Base-by-base conservation (phyloP, 768 basidiomycete species). In the Lentinus brumalis region DNA sequence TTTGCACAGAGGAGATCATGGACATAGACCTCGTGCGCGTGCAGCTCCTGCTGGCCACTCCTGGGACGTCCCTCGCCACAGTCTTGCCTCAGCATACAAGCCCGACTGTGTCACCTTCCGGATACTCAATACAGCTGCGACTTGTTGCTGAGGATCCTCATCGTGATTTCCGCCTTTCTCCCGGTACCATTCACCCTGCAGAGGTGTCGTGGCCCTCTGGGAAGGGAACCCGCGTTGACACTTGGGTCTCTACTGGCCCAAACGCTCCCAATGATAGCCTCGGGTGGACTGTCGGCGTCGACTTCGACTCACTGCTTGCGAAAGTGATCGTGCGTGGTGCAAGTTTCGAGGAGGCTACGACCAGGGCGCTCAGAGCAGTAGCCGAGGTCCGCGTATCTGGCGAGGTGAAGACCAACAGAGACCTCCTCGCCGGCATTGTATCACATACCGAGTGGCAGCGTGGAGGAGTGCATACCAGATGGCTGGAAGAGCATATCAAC, bases 61-160 rank as follows among this genome's bases (percentile, higher is more conserved):
- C 60, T 11, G 46, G 46, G 3, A 56, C 45, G 10, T 56, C 64
- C 14, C 39, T 66, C 0, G 54, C 38, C 0, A 21, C 41, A 2
- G 50, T 57, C 2, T 21, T 61, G 5, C 64, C 61, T 10, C 1
- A 21, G 15, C 45, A 53, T 39, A 26, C 51, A 15, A 30, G 8
- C 9, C 15, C 59, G 26, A 32, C 59, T 8, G 40, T 35, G 30
- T 40, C 53, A 3, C 59, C 68, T 2, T 42, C 31, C 3, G 71
- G 73, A 0, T 62, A 66, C 50, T 73, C 74, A 1, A 73, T 76
- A 52, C 74, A 76, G 53, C 67, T 73, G 4, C 68, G 75, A 39
- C 65, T 75, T 10, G 72, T 74, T 50, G 71, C 73, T 38, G 75
- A 76, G 61, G 67, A 74, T 45, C 75, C 75, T 4, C 66, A 67